These are phyloP conservation scores for Hippophae gyantsensis DNA, from an alignment of 306 rosid species.

Conservation along the genomic window DNA sequence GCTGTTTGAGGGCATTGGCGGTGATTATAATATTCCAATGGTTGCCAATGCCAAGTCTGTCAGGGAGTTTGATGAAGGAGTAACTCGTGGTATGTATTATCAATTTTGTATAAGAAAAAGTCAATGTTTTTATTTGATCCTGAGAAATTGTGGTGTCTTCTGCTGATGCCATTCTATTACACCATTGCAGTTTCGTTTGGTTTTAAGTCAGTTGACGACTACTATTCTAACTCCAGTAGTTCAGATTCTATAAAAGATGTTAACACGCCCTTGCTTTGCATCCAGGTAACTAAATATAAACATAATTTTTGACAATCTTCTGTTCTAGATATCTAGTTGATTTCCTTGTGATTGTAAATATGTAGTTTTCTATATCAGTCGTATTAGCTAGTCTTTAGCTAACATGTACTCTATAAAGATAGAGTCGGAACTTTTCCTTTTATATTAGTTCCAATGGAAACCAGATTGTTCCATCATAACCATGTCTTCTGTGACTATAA, in stretches of 20 bases:
- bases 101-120: slow-evolving; percentile 1
- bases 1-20: slow-evolving; percentile 68
- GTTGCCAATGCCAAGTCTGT: slow-evolving; percentile 71
- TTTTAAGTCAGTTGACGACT: slow-evolving; percentile 87
- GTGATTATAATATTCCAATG: slow-evolving; percentile 56
- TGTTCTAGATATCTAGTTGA: not conserved
- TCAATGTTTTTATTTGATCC: not conserved
- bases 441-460: too few relatives aligned
- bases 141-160: slow-evolving; percentile 8
- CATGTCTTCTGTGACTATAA: too few relatives aligned
- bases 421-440: too few relatives aligned
- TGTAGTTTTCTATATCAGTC: too few relatives aligned
- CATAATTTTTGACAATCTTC: not conserved
- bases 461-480: too few relatives aligned
- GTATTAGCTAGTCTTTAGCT: too few relatives aligned
- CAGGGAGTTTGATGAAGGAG: slow-evolving; percentile 78
- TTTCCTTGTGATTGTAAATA: not conserved
- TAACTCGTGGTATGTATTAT: slow-evolving; percentile 67
- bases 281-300: slow-evolving; percentile 48
- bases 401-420: too few relatives aligned
- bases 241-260: slow-evolving; percentile 73
- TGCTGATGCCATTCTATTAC: slow-evolving; percentile 14
- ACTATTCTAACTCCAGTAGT: slow-evolving; percentile 72
- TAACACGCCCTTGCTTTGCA: slow-evolving; percentile 77
- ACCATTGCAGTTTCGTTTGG: slow-evolving; percentile 82